Base-by-base conservation (phyloP, 2,329 filamentous ascomycete genomes). In the Trichoderma aggressivum region DNA sequence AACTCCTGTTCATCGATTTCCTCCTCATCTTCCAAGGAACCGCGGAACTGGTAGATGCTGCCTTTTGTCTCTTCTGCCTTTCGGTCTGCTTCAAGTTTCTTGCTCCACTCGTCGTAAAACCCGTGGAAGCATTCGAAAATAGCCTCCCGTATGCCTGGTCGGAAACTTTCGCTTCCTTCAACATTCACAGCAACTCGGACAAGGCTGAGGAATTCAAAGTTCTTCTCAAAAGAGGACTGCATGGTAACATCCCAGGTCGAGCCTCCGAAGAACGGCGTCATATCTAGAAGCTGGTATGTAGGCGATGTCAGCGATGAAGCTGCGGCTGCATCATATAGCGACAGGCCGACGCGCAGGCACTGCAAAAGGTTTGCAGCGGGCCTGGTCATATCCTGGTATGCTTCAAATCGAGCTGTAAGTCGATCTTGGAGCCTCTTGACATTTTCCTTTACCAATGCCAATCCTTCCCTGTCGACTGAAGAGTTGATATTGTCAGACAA, bases 31-130 rank as follows among this genome's bases (percentile, higher is more conserved):
- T 94, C 92, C 50, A 88, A 83, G 50, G 90, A 91, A 36, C 94
- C 95, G 73, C 90, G 89, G 82, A 96, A 98, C 24, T 90, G 91
- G 80, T 97, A 99, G 50, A 97, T 81, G 73, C 92, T 94, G 6
- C 88, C 89, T 73, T 91, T 92, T 32, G 88, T 87, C 21, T 92
- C 91, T 75, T 92, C 90, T 60, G 92, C 88, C 75, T 90, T 89
- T 76, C 93, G 91, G 74, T 98, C 94, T 24, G 89, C 85, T 67
- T 91, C 88, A 2, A 97, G 87, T 77, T 91, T 91, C 64, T 88
- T 87, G 75, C 89, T 92, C 94, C 95, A 99, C 64, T 94, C 87
- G 18, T 89, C 83, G 77, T 94, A 97, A 76, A 97, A 91, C 18
- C 84, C 84, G 66, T 92, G 88, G 72, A 98, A 89, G 21, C 90